Conservation (phyloP, 441 rosid species). For the Iberis amara region DNA sequence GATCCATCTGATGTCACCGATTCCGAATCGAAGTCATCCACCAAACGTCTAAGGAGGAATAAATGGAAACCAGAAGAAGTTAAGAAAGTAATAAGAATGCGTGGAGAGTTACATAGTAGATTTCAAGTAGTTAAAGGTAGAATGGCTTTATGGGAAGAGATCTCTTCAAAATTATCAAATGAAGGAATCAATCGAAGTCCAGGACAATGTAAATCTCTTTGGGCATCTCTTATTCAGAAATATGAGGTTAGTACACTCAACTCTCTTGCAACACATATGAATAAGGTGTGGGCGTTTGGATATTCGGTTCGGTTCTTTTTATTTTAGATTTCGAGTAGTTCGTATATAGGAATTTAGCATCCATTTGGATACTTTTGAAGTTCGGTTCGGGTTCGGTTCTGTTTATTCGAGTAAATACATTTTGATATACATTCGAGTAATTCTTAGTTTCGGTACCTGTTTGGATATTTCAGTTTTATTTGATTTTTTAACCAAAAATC, state of each 20-base stretch:
- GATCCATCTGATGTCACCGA: slow-evolving; percentile 34
- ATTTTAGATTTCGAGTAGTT: no score
- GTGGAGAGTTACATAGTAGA: slow-evolving; percentile 59
- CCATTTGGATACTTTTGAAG: no score
- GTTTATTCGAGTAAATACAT: no score
- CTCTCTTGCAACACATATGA: not conserved
- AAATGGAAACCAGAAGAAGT: slow-evolving; percentile 90
- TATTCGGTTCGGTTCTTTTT: no score
- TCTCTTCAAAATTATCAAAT: slow-evolving; percentile 51
- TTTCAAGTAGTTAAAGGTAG: slow-evolving; percentile 76
- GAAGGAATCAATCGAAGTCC: slow-evolving; percentile 69
- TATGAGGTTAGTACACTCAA: slow-evolving; percentile 48
- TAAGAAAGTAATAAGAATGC: slow-evolving; percentile 60
- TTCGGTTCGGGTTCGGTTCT: no score
- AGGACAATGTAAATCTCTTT: slow-evolving; percentile 77
- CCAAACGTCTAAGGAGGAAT: slow-evolving; percentile 47
- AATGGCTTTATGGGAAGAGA: slow-evolving; percentile 95
- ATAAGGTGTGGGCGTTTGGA: no score
- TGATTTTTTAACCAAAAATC: no score
- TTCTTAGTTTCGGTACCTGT: no score
- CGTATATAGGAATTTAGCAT: no score
- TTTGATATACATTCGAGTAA: no score
- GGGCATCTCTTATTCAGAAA: slow-evolving; percentile 84
- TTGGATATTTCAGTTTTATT: no score
- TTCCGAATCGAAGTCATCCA: slow-evolving; percentile 39